A percentile compares a stretch with the other conserved stretches of the same genome.
phyloP scores from a whole-genome alignment of 2,329 filamentous ascomycete species.

The Monilinia polystroma region DNA sequence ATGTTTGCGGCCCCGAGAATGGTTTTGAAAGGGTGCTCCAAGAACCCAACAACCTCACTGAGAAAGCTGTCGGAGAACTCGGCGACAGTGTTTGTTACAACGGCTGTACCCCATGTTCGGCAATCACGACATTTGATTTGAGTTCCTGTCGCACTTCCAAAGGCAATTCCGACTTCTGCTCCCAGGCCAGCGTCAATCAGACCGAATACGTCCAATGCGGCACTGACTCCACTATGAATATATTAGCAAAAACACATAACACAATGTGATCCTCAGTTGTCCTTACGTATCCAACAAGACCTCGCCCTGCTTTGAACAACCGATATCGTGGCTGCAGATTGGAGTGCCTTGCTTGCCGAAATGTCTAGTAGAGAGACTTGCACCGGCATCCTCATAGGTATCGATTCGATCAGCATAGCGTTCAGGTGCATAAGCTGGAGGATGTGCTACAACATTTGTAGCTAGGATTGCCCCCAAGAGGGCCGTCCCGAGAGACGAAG shows the following conservation, averaged over 20 bases:
- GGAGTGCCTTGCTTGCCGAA: background rate
- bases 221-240: conserved; percentile 19
- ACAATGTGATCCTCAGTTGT: background rate
- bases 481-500: conserved; percentile 21
- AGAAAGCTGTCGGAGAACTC: conserved; percentile 23
- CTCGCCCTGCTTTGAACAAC: conserved; percentile 24
- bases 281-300: conserved; percentile 32
- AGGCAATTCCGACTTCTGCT: background rate
- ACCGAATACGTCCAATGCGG: conserved; percentile 19
- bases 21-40: conserved; percentile 28
- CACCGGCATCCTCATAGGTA: background rate
- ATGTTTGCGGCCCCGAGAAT: conserved; percentile 28
- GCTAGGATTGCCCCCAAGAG: conserved; percentile 21
- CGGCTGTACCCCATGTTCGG: conserved; percentile 32
- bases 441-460: conserved; percentile 17
- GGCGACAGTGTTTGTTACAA: conserved; percentile 32
- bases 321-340: conserved; percentile 21
- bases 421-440: conserved; percentile 10
- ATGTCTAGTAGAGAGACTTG: background rate
- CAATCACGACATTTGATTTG: conserved; percentile 32
- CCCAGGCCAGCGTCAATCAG: conserved; percentile 3
- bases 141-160: conserved; percentile 19
- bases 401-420: conserved; percentile 2
- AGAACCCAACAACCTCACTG: conserved; percentile 27
- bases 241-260: conserved; percentile 11